phyloP scores from a whole-genome alignment of 1,284 basidiomycete species.

The Erythrobasidium hasegawianum region DNA sequence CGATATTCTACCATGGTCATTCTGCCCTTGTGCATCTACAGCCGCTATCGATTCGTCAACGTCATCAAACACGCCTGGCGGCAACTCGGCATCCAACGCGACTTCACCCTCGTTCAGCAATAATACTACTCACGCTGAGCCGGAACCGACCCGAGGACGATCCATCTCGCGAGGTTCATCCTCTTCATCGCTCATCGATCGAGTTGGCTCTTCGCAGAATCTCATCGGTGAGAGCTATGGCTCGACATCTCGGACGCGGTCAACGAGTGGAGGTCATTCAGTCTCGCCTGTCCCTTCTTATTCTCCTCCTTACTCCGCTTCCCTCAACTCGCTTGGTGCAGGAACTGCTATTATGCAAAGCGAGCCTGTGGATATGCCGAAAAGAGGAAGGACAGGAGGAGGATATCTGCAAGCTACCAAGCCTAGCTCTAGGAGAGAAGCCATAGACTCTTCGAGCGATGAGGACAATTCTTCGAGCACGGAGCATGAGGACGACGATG shows the following conservation, averaged over 20 bases:
- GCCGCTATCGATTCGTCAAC: neutral
- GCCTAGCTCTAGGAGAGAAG: conserved; percentile 17
- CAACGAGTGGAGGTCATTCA: conserved; percentile 24
- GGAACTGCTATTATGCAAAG: conserved; percentile 26
- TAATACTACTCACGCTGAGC: neutral
- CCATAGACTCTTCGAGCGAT: conserved; percentile 17
- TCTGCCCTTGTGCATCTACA: neutral
- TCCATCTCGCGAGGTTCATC: conserved; percentile 31
- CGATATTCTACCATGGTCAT: neutral
- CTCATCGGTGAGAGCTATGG: neutral
- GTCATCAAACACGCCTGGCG: neutral
- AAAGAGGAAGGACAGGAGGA: neutral
- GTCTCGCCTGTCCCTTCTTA: conserved; percentile 27
- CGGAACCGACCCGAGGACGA: conserved; percentile 25
- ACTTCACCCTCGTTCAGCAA: conserved; percentile 3
- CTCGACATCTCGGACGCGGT: conserved; percentile 10
- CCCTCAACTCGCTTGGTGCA: conserved; percentile 23
- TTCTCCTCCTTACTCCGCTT: conserved; percentile 25
- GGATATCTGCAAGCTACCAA: conserved; percentile 16
- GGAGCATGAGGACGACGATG: conserved; percentile 19
- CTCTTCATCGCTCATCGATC: conserved; percentile 25
- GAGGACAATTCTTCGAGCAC: neutral
- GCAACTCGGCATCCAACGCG: neutral
- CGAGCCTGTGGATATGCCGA: conserved; percentile 5
- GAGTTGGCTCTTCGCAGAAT: conserved; percentile 13